Conservation (phyloP, 208 protist species). For the Trypanosoma cruzi region DNA sequence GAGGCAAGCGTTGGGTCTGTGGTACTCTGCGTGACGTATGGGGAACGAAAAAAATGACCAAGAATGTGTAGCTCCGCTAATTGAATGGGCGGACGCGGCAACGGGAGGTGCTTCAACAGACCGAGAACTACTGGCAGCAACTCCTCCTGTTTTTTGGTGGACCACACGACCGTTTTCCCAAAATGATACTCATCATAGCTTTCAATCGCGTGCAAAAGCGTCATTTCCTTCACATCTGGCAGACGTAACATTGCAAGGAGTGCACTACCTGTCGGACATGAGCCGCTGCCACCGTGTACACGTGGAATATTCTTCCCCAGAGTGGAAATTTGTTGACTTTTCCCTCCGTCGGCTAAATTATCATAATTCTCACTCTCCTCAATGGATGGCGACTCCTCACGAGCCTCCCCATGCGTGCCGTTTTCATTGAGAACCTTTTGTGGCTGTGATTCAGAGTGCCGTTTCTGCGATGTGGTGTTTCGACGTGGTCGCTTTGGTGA, state of each 20-base stretch:
- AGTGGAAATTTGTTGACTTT: background rate
- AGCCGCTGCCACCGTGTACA: constrained; percentile 3
- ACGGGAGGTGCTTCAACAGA: constrained; percentile 62
- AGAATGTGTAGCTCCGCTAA: constrained; percentile 74
- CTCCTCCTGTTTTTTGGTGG: constrained; percentile 31
- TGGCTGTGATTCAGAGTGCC: constrained; percentile 32
- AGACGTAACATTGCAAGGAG: constrained; percentile 69
- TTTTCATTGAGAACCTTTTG: background rate
- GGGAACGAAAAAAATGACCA: constrained; percentile 57
- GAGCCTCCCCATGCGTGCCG: background rate
- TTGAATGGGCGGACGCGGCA: constrained; percentile 78
- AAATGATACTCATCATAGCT: constrained; percentile 67
- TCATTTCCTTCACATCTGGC: constrained; percentile 78
- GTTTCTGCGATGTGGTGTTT: constrained; percentile 29
- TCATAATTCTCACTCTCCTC: constrained; percentile 4
- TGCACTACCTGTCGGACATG: constrained; percentile 38
- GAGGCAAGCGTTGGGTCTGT: constrained; percentile 1
- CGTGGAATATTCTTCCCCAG: background rate
- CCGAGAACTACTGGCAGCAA: constrained; percentile 52
- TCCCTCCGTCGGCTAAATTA: background rate
- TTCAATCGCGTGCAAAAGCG: constrained; percentile 74
- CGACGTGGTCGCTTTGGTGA: constrained; percentile 40
- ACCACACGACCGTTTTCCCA: constrained; percentile 19
- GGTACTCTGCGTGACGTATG: background rate
- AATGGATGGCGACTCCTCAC: background rate